Conservation (phyloP, 1,139 yeast species). For the Keqinozyma sinolaborantium region DNA sequence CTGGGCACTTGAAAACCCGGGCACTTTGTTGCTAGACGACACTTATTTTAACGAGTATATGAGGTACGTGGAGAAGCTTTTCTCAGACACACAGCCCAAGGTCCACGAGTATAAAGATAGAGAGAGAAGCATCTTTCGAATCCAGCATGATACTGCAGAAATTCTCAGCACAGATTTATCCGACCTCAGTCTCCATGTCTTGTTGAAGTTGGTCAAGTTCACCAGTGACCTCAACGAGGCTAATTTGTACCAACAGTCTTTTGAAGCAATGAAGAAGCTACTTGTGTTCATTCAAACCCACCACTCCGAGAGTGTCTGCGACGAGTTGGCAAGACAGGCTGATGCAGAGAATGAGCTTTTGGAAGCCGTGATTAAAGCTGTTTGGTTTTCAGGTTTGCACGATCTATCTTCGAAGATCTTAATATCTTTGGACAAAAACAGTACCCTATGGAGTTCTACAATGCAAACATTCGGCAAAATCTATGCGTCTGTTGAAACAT, state of each 20-base stretch:
- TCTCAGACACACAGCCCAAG: constrained; percentile 22
- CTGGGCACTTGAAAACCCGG: constrained; percentile 4
- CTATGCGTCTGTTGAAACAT: no score
- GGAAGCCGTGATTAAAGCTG: constrained; percentile 2
- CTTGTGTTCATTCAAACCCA: not conserved
- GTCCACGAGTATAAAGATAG: constrained; percentile 34
- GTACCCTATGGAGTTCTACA: no score
- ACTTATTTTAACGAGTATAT: constrained; percentile 18
- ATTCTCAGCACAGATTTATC: constrained; percentile 1
- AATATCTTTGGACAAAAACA: not conserved
- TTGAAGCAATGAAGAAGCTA: not conserved
- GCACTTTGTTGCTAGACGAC: constrained; percentile 13
- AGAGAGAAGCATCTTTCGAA: constrained; percentile 27
- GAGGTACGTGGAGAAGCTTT: constrained; percentile 27
- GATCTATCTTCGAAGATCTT: not conserved
- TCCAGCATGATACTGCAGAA: constrained; percentile 16
- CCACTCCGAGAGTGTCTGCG: constrained; percentile 2
- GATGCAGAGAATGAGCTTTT: constrained; percentile 5
- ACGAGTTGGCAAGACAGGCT: constrained; percentile 7
- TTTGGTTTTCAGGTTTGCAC: constrained; percentile 1
- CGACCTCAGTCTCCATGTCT: constrained; percentile 1
- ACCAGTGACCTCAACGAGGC: constrained; percentile 3
- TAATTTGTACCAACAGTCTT: constrained; percentile 1
- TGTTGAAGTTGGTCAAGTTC: constrained; percentile 2
- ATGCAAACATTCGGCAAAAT: not conserved